Evolutionary conservation across 2,329 filamentous ascomycete genomes (phyloP), one percentile per base, ranked within the genome.

Genomic region (Domatiomyces catenatus): DNA sequence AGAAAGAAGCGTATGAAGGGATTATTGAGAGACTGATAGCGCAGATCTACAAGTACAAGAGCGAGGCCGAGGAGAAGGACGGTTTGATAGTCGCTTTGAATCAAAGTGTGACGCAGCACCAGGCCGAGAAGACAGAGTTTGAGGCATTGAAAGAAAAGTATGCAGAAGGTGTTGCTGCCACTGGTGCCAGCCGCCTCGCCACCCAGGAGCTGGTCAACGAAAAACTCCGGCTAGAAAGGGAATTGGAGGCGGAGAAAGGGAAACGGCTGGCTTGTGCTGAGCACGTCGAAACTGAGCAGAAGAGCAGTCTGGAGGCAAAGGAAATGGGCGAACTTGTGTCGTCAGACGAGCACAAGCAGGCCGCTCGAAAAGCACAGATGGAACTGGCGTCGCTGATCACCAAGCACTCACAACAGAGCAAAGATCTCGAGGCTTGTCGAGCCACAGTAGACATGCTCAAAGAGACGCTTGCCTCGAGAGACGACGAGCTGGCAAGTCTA

Each of bases 1-100:
- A 67, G 52, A 73, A 74, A 54, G 62, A 64, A 26, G 63, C 65
- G 48, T 68, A 67, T 44, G 59, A 61, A 44, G 56, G 56, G 47
- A 52, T 58, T 36, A 58, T 60, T 48, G 50, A 64, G 5, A 62
- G 66, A 22, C 58, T 55, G 44, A 52, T 53, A 10, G 44, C 36
- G 10, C 54, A 58, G 46, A 56, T 52, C 20, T 19, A 54, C 22
- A 51, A 48, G 26, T 48, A 55, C 20, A 57, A 58, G 48, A 45
- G 44, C n/a, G 48, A 55, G 36, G 18, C 55, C 5, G n/a, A 36
- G 17, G 56, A 56, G 18, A 51, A 51, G 20, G 32, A 43, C 15
- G 46, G 32, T 12, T 39, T 39, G 32, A 39, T 39, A 39, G 32
- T 15, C 15, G 32, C 8, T 39, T 15, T 39, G 32, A 15, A 39